Evolutionary conservation across 805 yeast species (phyloP), one percentile per base, ranked within the genome.

Genomic region (Saturnispora kantuleensis): DNA sequence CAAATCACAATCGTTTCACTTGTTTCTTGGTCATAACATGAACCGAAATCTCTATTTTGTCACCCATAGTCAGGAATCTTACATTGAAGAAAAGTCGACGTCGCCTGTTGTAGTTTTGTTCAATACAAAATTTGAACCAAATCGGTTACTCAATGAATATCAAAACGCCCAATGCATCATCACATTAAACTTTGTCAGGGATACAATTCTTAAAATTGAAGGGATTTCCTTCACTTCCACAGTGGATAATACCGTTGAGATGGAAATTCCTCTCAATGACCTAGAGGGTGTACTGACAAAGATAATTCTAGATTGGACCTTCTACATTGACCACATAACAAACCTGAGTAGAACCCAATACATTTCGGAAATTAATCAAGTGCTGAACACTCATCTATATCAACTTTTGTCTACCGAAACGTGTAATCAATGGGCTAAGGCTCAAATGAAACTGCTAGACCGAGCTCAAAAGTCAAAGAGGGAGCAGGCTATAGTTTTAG

Each of bases 1-100:
- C 56, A 89, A 90, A 56, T 74, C 79, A 1, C 83, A 87, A 39
- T 89, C 96, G 3, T 87, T 89, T 63, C 96, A 89, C 64, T 64
- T 90, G 30, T 90, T 90, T 68, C 77, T 73, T 51, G 67, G 76
- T 3, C 53, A 49, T 17, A 28, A 34, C 11, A 29, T 18, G 26
- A 21, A n/a, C 18, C 31, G 37, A 13, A 44, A 39, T 31, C 21
- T 81, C 1, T 84, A 74, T 57, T 77, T 78, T 10, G 76, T 88
- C 3, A 93, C 93, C 0, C 94, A 84, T 56, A 84, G 79, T 52
- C 52, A 63, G 2, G 53, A 62, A 0, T 65, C 71, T 1, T 84
- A 81, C 54, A 57, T 56, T 5, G 57, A 56, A 4, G 95, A 84
- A 55, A 66, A 60, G 5, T 63, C 76, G 18, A 77, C 76, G 52